A percentile compares a stretch with the other conserved stretches of the same genome.
These are phyloP conservation scores for Dictyophora rubrovolvata DNA, from an alignment of 768 basidiomycete genomes.

Conservation along the genomic window DNA sequence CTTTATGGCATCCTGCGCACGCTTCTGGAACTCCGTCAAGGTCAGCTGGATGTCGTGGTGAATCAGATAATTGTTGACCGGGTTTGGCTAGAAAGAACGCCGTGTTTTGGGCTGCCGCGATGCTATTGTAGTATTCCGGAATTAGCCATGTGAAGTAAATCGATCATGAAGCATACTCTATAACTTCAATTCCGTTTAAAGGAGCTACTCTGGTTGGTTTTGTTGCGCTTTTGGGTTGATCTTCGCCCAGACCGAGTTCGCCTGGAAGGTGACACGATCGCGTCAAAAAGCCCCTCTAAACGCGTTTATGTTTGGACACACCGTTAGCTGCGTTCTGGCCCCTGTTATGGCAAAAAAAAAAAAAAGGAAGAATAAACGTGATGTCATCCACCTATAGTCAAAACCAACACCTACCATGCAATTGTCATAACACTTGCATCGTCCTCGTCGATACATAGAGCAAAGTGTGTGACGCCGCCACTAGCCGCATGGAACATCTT, in stretches of 20 bases:
- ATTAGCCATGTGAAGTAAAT: not conserved
- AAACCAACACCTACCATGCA: slow-evolving; percentile 35
- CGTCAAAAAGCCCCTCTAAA: not conserved
- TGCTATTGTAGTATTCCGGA: slow-evolving; percentile 29
- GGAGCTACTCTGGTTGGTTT: slow-evolving; percentile 66
- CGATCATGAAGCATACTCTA: slow-evolving; percentile 41
- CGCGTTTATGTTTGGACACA: slow-evolving; percentile 17
- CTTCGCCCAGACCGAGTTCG: slow-evolving; percentile 72
- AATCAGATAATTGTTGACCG: slow-evolving; percentile 60
- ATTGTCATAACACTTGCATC: slow-evolving; percentile 64
- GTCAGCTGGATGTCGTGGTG: slow-evolving; percentile 72
- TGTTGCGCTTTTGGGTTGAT: slow-evolving; percentile 79
- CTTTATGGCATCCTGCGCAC: slow-evolving; percentile 65
- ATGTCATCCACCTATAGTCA: too few relatives aligned
- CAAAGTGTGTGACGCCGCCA: slow-evolving; percentile 88
- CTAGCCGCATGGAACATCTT: slow-evolving; percentile 58
- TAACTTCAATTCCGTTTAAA: slow-evolving; percentile 68
- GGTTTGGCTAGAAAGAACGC: slow-evolving; percentile 76
- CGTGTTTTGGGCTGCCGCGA: slow-evolving; percentile 81
- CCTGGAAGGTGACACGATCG: slow-evolving; percentile 26
- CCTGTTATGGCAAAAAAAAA: slow-evolving; percentile 14
- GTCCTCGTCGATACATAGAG: slow-evolving; percentile 66
- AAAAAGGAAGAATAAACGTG: not conserved
- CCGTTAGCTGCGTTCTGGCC: slow-evolving; percentile 84
- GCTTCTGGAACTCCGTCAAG: slow-evolving; percentile 50